Evolutionary conservation across 352 stramenopile species (phyloP).

Genomic region (Blastocystis sp.): DNA sequence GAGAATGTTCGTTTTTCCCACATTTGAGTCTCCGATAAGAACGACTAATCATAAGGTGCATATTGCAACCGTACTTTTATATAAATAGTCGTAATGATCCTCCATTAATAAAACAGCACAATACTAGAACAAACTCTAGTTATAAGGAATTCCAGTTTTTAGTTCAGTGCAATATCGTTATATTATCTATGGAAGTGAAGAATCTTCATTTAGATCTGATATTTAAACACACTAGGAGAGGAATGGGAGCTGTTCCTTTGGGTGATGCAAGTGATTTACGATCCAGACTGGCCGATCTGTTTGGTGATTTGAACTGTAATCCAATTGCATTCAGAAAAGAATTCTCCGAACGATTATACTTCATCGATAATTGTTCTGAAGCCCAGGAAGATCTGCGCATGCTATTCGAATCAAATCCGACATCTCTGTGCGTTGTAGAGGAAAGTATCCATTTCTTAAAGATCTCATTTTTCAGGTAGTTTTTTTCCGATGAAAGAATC

Average conservation of each 20-base stretch:
- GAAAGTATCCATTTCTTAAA: not conserved
- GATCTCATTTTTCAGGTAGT: not conserved
- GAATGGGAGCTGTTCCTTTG: not conserved
- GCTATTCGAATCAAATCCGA: not conserved
- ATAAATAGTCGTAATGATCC: constrained; percentile 75
- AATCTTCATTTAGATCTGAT: not conserved
- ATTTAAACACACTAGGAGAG: not conserved
- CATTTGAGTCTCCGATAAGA: constrained; percentile 88
- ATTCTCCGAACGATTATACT: not conserved
- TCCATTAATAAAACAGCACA: constrained; percentile 65
- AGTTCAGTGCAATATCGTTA: not conserved
- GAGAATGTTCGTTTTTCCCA: constrained; percentile 92
- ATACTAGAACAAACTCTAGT: not conserved
- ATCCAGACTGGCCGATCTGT: not conserved
- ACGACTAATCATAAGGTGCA: constrained; percentile 72
- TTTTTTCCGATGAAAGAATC: not conserved
- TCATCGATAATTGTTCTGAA: not conserved
- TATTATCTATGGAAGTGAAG: not conserved
- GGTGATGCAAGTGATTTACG: not conserved
- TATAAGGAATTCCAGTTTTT: not conserved
- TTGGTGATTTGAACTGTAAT: not conserved
- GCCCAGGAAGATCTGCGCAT: not conserved
- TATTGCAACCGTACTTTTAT: constrained; percentile 69
- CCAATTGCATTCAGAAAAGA: not conserved
- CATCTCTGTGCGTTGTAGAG: not conserved